These are phyloP conservation scores for Xylariomycetidae sp. DNA, from an alignment of 2,329 filamentous ascomycete species.

Conservation along the genomic window DNA sequence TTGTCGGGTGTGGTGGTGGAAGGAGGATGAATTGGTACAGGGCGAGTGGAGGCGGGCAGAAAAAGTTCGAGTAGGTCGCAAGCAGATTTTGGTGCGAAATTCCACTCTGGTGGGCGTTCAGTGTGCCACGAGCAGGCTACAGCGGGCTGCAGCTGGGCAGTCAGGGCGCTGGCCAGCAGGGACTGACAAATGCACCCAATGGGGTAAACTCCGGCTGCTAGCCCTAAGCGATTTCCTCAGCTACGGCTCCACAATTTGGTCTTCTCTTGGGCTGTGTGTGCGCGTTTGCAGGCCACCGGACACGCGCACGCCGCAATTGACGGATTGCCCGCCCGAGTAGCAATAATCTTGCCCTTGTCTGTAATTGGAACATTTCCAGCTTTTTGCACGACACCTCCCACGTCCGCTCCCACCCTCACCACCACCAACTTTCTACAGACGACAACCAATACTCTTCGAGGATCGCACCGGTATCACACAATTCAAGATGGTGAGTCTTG, in stretches of 20 bases:
- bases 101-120: conserved; percentile 9
- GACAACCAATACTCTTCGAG: conserved; percentile 52
- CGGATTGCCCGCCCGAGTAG: conserved; percentile 8
- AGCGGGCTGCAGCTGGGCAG: conserved; percentile 4
- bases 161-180: background rate
- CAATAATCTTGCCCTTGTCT: conserved; percentile 1
- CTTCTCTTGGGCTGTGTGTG: too few species aligned
- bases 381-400: conserved; percentile 14
- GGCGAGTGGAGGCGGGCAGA: conserved; percentile 8
- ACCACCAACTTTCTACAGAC: conserved; percentile 22
- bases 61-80: conserved; percentile 6
- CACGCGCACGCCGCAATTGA: conserved; percentile 19
- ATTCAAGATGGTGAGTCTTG: conserved; percentile 54
- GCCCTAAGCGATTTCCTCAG: conserved; percentile 23
- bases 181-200: conserved; percentile 13
- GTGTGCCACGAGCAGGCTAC: conserved; percentile 2
- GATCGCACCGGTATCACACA: conserved; percentile 56
- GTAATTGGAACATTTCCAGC: conserved; percentile 13
- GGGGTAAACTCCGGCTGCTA: conserved; percentile 22
- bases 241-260: conserved; percentile 9
- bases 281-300: conserved; percentile 5
- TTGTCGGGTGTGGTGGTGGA: conserved; percentile 24
- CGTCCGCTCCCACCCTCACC: conserved; percentile 14
- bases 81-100: conserved; percentile 6
- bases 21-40: conserved; percentile 13